phyloP scores from a whole-genome alignment of 1,284 basidiomycete species.

The Tilletia horrida region DNA sequence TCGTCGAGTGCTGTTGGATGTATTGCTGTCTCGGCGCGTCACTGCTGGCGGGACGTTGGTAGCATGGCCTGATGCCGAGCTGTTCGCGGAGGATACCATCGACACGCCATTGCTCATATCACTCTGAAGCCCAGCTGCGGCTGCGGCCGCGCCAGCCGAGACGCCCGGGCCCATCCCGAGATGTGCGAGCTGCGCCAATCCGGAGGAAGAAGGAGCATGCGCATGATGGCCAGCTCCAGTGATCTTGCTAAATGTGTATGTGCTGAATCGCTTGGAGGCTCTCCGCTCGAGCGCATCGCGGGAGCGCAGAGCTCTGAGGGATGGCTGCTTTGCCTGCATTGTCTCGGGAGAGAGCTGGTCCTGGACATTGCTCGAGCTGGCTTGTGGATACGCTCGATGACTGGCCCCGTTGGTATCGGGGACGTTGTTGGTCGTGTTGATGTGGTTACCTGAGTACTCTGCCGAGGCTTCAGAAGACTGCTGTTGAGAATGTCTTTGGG shows the following conservation, averaged over 20 bases:
- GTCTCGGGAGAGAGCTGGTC: constrained; percentile 13
- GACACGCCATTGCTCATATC: neutral
- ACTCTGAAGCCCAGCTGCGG: constrained; percentile 1
- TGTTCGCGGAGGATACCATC: neutral
- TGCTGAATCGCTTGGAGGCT: constrained; percentile 93
- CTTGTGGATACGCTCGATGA: constrained; percentile 7
- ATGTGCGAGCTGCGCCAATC: constrained; percentile 8
- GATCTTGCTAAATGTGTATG: constrained; percentile 94
- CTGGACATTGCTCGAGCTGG: neutral
- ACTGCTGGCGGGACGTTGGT: neutral
- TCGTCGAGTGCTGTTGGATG: neutral
- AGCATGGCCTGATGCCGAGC: neutral
- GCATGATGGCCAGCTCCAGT: constrained; percentile 57
- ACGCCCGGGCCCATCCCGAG: constrained; percentile 8
- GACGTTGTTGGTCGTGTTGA: constrained; percentile 20
- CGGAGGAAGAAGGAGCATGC: constrained; percentile 15
- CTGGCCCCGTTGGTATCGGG: constrained; percentile 25
- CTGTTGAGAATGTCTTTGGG: neutral
- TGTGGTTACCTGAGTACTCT: neutral
- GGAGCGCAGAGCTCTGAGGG: constrained; percentile 81
- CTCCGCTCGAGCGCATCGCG: constrained; percentile 82
- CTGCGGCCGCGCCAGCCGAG: constrained; percentile 1
- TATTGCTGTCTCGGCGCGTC: constrained; percentile 4
- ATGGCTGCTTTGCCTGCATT: constrained; percentile 67
- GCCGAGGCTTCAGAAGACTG: neutral